phyloP scores from a whole-genome alignment of 2,329 filamentous ascomycete species.

The Hymenoscyphus fructigenus region DNA sequence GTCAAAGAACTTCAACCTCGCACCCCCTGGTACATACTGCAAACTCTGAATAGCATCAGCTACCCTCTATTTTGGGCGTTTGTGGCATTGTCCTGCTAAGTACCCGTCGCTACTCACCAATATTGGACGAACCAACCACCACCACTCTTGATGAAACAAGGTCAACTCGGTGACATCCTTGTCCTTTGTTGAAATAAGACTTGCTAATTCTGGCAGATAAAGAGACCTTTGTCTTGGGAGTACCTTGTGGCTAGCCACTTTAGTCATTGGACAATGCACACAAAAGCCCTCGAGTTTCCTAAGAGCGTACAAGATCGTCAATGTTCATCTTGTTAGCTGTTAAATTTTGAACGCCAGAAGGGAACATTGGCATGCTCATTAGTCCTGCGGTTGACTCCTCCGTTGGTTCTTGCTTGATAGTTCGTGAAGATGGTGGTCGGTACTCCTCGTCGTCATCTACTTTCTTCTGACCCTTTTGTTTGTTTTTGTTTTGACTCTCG shows the following conservation, averaged over 20 bases:
- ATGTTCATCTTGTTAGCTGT: too few species aligned
- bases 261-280: background rate
- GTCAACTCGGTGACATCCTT: background rate
- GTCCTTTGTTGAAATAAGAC: background rate
- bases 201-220: background rate
- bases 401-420: too few species aligned
- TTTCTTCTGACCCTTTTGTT: too few species aligned
- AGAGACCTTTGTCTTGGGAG: background rate
- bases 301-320: background rate
- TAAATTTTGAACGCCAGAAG: too few species aligned
- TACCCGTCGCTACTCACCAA: background rate
- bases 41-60: background rate
- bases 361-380: too few species aligned
- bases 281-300: background rate
- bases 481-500: too few species aligned
- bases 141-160: background rate
- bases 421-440: too few species aligned
- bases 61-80: background rate
- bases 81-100: background rate
- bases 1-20: background rate
- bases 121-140: background rate
- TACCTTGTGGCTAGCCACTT: background rate
- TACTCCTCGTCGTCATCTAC: too few species aligned
- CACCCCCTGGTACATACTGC: background rate
- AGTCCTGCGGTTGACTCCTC: too few species aligned